Base-by-base conservation (phyloP, 2,329 filamentous ascomycete genomes). In the Neofusicoccum cordaticola region DNA sequence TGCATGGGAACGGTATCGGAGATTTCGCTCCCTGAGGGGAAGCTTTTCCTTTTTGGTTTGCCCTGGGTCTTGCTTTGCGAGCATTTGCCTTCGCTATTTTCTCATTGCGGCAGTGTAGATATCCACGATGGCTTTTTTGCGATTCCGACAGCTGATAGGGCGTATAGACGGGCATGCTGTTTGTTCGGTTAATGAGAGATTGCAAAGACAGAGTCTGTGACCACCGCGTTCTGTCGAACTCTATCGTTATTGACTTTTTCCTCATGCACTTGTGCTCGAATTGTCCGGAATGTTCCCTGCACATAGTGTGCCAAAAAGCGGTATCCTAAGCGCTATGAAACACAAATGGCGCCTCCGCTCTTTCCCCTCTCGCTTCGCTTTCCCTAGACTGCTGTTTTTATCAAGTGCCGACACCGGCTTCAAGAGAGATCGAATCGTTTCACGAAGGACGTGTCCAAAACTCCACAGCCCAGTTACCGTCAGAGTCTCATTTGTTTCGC, bases 81-180 rank as follows among this genome's bases (percentile, higher is more conserved):
- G 42, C 4, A n/a, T 47, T 60, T 35, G 31, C 39, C 41, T 47
- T 60, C 17, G 22, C n/a, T 19, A 6, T 44, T 5, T 44, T 47
- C 41, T n/a, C 22, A 58, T 13, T n/a, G 53, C 37, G 39, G 42
- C 56, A 47, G 41, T 60, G 56, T 60, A 60, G 42, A 60, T 60
- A 60, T 60, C 56, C 56, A 27, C 27, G 56, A 60, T 44, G 41
- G 41, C 56, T 45, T 60, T 15, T 44, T 60, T 47, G 35, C 37
- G 52, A 42, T 37, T 44, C 17, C 42, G 17, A 37, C 31, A 42
- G 56, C 27, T 47, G 56, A 35, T 37, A 35, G 27, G 42, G 56
- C 56, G 56, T 17, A 60, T 60, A 60, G 56, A 60, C 31, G 56
- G 56, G 42, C 42, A 60, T 60, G 42, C 13, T 47, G 11, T 47